Evolutionary conservation across 805 yeast species (phyloP), one percentile per base, ranked within the genome.

Genomic region (Candida nanaspora): DNA sequence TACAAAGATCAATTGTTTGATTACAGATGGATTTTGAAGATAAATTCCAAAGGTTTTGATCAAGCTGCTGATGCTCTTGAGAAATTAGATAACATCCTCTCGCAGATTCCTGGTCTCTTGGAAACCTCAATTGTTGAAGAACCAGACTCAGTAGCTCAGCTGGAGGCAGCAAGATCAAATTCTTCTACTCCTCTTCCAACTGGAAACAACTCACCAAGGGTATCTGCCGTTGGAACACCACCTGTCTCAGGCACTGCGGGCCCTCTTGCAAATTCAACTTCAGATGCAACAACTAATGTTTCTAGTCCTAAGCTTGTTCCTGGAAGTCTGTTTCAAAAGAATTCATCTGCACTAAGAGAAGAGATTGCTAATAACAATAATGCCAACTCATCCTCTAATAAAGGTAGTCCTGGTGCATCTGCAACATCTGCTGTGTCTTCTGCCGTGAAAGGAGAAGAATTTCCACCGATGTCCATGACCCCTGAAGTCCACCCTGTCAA

Each of bases 41-140:
- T 82, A 22, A 77, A 86, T 33, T 74, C 93, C 4, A 80, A 80
- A 47, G 82, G 86, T 25, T 87, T 86, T 54, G 83, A 76, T 25
- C 89, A 85, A 46, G 86, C 86, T 27, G 75, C 77, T n/a, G 75
- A 73, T 40, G 95, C 96, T 0, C 62, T 88, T 34, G 68, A 69
- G 38, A 75, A 80, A 51, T 74, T 89, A 42, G 91, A 87, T 51
- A 70, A 82, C 47, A 73, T 89, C 3, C 63, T 86, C 39, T 70
- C 72, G 20, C 86, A 86, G 43, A 78, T 89, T 16, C 95, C 96
- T 0, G 89, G 87, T 0, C 58, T 82, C 27, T 56, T 75, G 26
- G 53, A 53, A 35, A 40, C 36, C 26, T 46, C 41, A 22, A 40
- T 47, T n/a, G 37, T 33, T 9, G 33, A 26, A 23, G 30, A 33